Percentiles rank a stretch among this genome's conserved stretches.
Conservation (phyloP, 257 asterid species). For the Pogostemon cablin region DNA sequence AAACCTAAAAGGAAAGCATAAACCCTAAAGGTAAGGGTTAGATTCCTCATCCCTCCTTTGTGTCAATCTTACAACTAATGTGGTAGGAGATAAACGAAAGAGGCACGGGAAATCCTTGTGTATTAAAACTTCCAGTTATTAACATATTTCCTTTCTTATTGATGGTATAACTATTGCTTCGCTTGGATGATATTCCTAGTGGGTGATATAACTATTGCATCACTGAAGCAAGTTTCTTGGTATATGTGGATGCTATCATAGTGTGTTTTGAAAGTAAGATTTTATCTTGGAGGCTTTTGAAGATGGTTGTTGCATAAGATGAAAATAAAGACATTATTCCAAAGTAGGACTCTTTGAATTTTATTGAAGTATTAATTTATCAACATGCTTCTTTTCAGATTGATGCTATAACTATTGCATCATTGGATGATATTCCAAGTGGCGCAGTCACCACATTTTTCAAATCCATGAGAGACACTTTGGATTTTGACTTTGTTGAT, state of each 20-base stretch:
- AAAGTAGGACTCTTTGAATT: not conserved
- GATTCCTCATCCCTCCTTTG: too few species aligned
- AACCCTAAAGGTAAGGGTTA: too few species aligned
- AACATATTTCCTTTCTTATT: constrained; percentile 49
- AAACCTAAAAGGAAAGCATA: too few species aligned
- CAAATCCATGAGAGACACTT: constrained; percentile 74
- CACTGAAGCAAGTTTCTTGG: too few species aligned
- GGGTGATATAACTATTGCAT: constrained; percentile 33
- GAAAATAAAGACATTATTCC: too few species aligned
- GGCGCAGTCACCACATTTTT: constrained; percentile 76
- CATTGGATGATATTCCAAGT: constrained; percentile 94
- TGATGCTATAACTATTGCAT: constrained; percentile 71
- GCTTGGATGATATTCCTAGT: constrained; percentile 88
- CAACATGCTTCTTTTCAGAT: constrained; percentile 49
- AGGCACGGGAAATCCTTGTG: too few species aligned
- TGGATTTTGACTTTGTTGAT: constrained; percentile 92
- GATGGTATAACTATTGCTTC: constrained; percentile 77
- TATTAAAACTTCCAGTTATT: constrained; percentile 11
- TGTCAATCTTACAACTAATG: too few species aligned
- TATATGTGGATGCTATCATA: too few species aligned
- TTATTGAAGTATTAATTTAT: constrained; percentile 6
- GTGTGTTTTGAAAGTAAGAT: too few species aligned
- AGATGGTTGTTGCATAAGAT: too few species aligned
- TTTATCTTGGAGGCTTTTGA: too few species aligned
- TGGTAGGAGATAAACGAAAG: too few species aligned